Evolutionary conservation across 2,329 filamentous ascomycete genomes (phyloP), one percentile per base, ranked within the genome.

Genomic region (Leptographium lundbergii): DNA sequence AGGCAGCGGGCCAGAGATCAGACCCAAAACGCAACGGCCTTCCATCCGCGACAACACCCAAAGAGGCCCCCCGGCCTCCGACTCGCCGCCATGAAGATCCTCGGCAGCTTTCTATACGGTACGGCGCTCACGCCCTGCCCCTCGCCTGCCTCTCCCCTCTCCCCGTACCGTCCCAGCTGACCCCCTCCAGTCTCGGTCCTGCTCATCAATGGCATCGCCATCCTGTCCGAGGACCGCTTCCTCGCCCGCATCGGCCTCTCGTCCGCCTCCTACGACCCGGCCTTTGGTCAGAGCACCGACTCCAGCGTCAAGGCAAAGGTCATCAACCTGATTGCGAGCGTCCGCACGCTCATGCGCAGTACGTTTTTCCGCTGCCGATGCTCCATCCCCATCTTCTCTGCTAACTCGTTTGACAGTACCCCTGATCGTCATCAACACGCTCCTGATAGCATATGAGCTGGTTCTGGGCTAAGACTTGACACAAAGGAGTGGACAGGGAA

Each of bases 171-270:
- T 27, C 36, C 19, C 24, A 24, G 27, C 34, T 45, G 5, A 29
- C 48, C 9, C 34, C 5, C 34, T 24, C 36, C 68, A 91, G 88
- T 92, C 65, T 81, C 84, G 66, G 79, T 95, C 70, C 89, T 97
- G 68, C 82, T 97, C 70, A 85, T 94, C 74, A 99, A 99, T 74
- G 89, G 90, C 65, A 87, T 97, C 70, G 90, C 91, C 63, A 85
- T 96, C 69, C 87, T 97, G 64, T 95, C 90, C 67, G 91, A 96
- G 82, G 91, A 96, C 75, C 87, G 91, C 63, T 96, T 96, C 73
- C 88, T 96, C 65, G 88, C 86, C 59, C 84, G 89, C 73, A 91
- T 96, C 69, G 91, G 91, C 69, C 91, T 92, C 81, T 91, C 83
- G 4, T 79, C 81, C 2, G 75, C 80, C 56, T 79, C 82, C 29